Base-by-base conservation (phyloP, 1,139 yeast genomes). In the Kodamaea alishanica region DNA sequence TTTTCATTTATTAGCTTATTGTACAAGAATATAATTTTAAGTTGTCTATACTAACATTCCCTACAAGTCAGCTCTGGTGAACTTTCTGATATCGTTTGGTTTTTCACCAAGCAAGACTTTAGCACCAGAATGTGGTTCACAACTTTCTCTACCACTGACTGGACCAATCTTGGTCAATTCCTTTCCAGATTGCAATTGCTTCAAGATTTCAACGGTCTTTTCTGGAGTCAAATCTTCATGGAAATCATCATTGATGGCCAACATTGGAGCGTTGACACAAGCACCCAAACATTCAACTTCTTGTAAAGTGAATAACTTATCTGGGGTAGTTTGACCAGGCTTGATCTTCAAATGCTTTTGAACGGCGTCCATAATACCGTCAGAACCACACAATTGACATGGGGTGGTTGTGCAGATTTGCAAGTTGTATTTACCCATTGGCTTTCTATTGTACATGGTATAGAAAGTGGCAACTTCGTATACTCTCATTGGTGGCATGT, bases 281-380 rank as follows among this genome's bases (percentile, higher is more conserved):
- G 96, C 96, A 43, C 96, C 96, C 44, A 86, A 77, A 65, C 96
- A 87, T 65, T 87, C 96, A 43, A 87, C 95, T 63, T 87, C 96
- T 53, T 85, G 88, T 47, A 87, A 68, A 10, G 95, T 84, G 70
- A 86, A 87, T 51, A 83, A 65, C 31, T 81, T 81, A 65, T 87
- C 95, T 27, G 69, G 59, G 31, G 95, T 84, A 44, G 92, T 85
- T 60, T 86, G 81, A 47, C 95, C 95, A 12, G 90, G 87, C 58
- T 80, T 74, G 56, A 85, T 70, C 38, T 75, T 70, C 48, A 87
- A 73, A 53, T 79, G 77, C 35, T 70, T 66, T 53, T 77, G 73
- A 41, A 86, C 74, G 25, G 92, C 85, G 39, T 78, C 75, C 79
- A 86, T 83, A 47, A 87, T 76, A 26, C 75, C 81, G 58, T 86